These are phyloP conservation scores for Henckelia pumila DNA, from an alignment of 257 asterid genomes.

Conservation along the genomic window DNA sequence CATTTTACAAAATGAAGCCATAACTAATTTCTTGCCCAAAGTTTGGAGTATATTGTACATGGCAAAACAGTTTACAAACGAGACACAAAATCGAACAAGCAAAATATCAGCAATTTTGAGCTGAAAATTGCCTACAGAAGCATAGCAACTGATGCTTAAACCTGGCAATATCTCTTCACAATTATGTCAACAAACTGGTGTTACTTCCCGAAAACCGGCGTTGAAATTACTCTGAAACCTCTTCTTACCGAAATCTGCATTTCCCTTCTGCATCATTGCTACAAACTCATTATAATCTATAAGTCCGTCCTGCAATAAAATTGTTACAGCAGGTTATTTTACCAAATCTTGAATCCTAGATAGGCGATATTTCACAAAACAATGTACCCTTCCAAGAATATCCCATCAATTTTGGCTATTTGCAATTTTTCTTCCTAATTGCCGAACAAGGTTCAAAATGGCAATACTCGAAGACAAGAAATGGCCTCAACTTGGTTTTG, in stretches of 20 bases:
- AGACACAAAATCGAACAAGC: background rate
- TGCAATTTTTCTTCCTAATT: background rate
- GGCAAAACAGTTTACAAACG: background rate
- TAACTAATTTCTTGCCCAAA: background rate
- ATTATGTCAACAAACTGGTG: slow-evolving; percentile 30
- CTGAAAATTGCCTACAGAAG: background rate
- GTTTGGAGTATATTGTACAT: background rate
- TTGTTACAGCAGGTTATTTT: background rate
- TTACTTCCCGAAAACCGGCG: slow-evolving; percentile 38
- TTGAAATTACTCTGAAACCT: slow-evolving; percentile 33
- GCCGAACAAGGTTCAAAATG: background rate
- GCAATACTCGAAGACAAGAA: background rate
- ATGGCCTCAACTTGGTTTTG: background rate
- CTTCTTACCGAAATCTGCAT: slow-evolving; percentile 44
- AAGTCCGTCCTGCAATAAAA: slow-evolving; percentile 36
- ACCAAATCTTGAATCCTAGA: background rate
- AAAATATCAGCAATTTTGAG: background rate
- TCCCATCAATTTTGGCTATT: background rate
- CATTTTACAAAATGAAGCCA: background rate
- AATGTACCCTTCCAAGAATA: background rate
- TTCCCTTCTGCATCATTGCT: slow-evolving; percentile 49
- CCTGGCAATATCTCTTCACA: background rate
- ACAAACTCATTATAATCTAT: slow-evolving; percentile 51
- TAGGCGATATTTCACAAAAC: background rate
- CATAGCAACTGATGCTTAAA: background rate